phyloP scores from a whole-genome alignment of 768 basidiomycete species.

The Russula vinacea region DNA sequence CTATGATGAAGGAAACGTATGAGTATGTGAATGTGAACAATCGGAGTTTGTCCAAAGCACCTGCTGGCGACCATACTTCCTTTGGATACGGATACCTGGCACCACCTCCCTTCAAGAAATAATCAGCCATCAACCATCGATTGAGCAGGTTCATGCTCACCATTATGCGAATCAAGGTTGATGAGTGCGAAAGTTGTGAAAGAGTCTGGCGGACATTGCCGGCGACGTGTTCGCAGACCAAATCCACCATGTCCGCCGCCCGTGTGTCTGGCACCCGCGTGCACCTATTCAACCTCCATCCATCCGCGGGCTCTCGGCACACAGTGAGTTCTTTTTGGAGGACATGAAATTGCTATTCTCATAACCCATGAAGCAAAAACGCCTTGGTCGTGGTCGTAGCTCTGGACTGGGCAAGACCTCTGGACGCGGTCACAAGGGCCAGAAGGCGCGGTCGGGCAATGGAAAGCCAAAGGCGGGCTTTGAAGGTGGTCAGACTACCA shows the following conservation, averaged over 20 bases:
- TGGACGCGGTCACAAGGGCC: conserved; percentile 92
- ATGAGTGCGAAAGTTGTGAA: conserved; percentile 3
- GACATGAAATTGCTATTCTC: neutral
- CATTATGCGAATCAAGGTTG: conserved; percentile 18
- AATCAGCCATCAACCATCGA: neutral
- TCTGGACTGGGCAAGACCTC: conserved; percentile 90
- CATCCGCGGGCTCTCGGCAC: conserved; percentile 67
- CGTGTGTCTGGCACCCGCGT: conserved; percentile 45
- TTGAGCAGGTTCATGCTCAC: conserved; percentile 8
- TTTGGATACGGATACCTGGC: conserved; percentile 90
- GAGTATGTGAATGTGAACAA: neutral
- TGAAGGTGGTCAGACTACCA: conserved; percentile 96
- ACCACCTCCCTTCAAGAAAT: conserved; percentile 62
- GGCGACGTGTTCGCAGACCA: neutral
- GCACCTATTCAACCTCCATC: conserved; percentile 67
- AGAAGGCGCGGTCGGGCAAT: conserved; percentile 87
- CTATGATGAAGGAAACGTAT: conserved; percentile 39
- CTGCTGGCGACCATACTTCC: conserved; percentile 92
- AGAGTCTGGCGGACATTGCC: conserved; percentile 17
- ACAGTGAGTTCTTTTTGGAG: conserved; percentile 44
- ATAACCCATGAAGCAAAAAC: conserved; percentile 68
- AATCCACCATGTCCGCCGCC: conserved; percentile 39
- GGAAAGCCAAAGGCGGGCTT: conserved; percentile 81
- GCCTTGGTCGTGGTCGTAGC: conserved; percentile 90
- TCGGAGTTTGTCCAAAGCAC: conserved; percentile 42